Conservation (phyloP, 345 rosid genomes). For the Ceriops decandra region DNA sequence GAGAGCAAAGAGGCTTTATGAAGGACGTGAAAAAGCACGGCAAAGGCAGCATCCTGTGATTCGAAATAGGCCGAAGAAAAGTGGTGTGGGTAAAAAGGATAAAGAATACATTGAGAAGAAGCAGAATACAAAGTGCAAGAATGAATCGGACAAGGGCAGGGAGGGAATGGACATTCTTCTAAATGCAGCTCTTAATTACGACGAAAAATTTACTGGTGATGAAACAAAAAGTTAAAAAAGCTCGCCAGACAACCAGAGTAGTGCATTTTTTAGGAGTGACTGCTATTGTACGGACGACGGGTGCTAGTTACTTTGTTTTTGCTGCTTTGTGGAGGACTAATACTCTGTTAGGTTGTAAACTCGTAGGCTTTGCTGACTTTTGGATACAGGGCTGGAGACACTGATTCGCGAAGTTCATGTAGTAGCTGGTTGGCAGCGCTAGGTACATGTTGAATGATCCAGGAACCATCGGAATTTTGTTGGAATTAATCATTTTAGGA, state of each 20-base stretch:
- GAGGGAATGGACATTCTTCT: conserved; percentile 82
- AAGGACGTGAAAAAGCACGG: conserved; percentile 28
- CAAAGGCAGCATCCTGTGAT: conserved; percentile 13
- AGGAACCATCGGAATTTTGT: conserved; percentile 14
- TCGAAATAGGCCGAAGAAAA: not conserved
- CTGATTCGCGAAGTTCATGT: conserved; percentile 21
- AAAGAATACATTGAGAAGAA: conserved; percentile 13
- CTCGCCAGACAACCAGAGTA: conserved; percentile 4
- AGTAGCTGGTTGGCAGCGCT: conserved; percentile 18
- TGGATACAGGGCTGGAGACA: conserved; percentile 16
- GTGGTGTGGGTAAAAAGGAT: conserved; percentile 16
- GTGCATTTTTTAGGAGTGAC: conserved; percentile 3
- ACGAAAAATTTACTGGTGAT: conserved; percentile 28
- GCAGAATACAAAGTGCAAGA: conserved; percentile 21
- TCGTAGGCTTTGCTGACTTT: conserved; percentile 27
- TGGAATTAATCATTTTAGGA: conserved; percentile 9
- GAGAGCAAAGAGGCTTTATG: conserved; percentile 44
- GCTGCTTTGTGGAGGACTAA: conserved; percentile 10
- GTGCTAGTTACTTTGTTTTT: conserved; percentile 18
- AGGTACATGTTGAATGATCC: conserved; percentile 14
- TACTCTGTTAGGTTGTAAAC: conserved; percentile 32
- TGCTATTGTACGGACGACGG: conserved; percentile 11
- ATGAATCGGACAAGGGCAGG: conserved; percentile 36
- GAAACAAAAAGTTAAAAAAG: conserved; percentile 21
- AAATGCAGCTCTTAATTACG: conserved; percentile 58